Conservation (phyloP, 1,284 basidiomycete genomes). For the Moniliophthora roreri region DNA sequence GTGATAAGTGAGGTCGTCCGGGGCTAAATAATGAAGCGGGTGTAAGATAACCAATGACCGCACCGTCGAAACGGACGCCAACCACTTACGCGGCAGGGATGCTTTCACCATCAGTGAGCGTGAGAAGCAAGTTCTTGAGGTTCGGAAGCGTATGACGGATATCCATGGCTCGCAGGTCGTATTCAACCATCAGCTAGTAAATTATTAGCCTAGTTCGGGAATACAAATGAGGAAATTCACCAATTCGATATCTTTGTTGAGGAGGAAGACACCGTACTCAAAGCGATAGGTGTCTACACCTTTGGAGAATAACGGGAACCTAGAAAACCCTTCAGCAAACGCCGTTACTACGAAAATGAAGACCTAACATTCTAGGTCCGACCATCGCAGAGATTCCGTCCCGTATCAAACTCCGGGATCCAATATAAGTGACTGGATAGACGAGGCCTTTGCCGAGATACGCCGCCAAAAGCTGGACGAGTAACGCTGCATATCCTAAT, state of each 20-base stretch:
- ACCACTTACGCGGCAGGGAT: constrained; percentile 46
- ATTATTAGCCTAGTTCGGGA: constrained; percentile 15
- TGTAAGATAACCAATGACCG: not conserved
- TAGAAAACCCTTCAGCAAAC: constrained; percentile 30
- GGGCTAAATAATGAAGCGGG: not conserved
- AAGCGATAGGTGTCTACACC: constrained; percentile 96
- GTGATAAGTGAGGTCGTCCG: constrained; percentile 10
- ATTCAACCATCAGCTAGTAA: constrained; percentile 83
- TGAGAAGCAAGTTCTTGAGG: constrained; percentile 90
- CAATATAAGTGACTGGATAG: constrained; percentile 88
- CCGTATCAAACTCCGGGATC: constrained; percentile 84
- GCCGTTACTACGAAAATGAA: constrained; percentile 1
- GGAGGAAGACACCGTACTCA: constrained; percentile 95
- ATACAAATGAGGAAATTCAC: constrained; percentile 42
- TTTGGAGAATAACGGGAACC: constrained; percentile 92
- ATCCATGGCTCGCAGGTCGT: constrained; percentile 85
- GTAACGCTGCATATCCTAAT: constrained; percentile 84
- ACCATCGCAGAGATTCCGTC: constrained; percentile 94
- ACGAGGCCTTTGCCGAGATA: constrained; percentile 78
- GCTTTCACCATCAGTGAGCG: constrained; percentile 70
- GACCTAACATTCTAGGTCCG: constrained; percentile 84
- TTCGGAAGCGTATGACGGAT: constrained; percentile 96
- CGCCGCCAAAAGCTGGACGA: constrained; percentile 78
- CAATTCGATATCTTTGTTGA: constrained; percentile 98
- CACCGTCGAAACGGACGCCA: not conserved